Conservation (phyloP, 2,329 filamentous ascomycete species). For the Trichoderma guizhouense region DNA sequence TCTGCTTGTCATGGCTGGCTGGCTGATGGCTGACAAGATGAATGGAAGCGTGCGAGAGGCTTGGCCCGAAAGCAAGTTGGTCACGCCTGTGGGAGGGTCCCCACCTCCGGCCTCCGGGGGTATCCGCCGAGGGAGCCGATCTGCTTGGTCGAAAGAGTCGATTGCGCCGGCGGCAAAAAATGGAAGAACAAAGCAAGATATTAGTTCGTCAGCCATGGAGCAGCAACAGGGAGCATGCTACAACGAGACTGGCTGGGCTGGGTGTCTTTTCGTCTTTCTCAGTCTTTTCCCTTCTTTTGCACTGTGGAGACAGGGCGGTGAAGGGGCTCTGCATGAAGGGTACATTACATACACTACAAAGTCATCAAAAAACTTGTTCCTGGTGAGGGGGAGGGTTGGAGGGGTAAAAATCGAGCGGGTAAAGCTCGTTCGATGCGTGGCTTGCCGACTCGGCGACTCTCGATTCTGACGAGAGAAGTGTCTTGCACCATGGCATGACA, state of each 20-base stretch:
- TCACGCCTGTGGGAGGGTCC: neutral
- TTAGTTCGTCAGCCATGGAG: neutral
- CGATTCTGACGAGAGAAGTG: neutral
- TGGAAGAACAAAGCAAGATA: neutral
- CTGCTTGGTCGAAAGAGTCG: neutral
- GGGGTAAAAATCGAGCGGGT: conserved; percentile 3
- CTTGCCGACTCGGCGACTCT: neutral
- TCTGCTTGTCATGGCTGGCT: neutral
- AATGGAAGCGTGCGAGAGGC: neutral
- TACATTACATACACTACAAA: neutral
- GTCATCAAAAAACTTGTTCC: neutral
- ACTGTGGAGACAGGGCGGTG: conserved; percentile 4
- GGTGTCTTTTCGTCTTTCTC: neutral
- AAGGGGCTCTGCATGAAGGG: neutral
- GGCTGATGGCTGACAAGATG: neutral
- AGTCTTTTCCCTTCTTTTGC: neutral
- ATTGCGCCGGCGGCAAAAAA: neutral
- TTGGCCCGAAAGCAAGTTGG: neutral
- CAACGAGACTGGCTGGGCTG: neutral
- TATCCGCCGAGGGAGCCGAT: conserved; percentile 14
- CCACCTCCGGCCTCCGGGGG: neutral
- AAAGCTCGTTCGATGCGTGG: neutral
- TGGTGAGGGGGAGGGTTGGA: neutral
- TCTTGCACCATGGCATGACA: neutral
- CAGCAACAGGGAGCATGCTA: neutral